These are phyloP conservation scores for Recurvomyces mirabilis DNA, from an alignment of 495 filamentous ascomycete species.

Conservation along the genomic window DNA sequence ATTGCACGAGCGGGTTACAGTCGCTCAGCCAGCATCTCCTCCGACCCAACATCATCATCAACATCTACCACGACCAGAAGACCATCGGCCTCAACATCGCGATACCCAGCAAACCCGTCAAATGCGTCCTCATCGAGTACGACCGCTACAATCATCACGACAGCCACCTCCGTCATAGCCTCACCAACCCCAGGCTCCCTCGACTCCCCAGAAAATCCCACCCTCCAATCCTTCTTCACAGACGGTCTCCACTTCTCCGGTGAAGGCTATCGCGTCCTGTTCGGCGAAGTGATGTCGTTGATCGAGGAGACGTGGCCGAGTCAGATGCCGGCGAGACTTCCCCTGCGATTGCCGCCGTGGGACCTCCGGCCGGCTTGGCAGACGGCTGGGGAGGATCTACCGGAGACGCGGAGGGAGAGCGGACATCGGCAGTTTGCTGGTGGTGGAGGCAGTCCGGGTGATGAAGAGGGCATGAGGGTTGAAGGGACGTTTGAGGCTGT, in stretches of 20 bases:
- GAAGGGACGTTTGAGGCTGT: not conserved
- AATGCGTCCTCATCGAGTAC: no score
- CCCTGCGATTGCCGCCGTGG: conserved; percentile 45
- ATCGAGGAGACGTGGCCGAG: conserved; percentile 49
- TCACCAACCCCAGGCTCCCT: conserved; percentile 31
- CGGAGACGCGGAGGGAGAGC: not conserved
- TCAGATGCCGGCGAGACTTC: conserved; percentile 41
- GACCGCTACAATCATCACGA: no score
- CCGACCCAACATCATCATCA: no score
- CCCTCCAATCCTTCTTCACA: conserved; percentile 41
- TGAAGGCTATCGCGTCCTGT: conserved; percentile 49
- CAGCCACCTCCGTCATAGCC: conserved; percentile 46
- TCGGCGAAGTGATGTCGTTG: conserved; percentile 41
- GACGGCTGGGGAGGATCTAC: not conserved
- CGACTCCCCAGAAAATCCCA: conserved; percentile 17
- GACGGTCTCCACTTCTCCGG: conserved; percentile 61
- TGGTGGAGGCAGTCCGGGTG: not conserved
- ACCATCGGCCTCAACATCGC: no score
- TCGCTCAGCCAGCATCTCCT: no score
- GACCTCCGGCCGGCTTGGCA: conserved; percentile 23
- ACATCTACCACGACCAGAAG: no score
- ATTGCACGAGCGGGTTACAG: conserved; percentile 57
- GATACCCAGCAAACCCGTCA: no score
- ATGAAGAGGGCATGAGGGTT: not conserved
- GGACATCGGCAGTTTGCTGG: not conserved